These are phyloP conservation scores for Ophiorrhiza pumila DNA, from an alignment of 257 asterid species.

Conservation along the genomic window DNA sequence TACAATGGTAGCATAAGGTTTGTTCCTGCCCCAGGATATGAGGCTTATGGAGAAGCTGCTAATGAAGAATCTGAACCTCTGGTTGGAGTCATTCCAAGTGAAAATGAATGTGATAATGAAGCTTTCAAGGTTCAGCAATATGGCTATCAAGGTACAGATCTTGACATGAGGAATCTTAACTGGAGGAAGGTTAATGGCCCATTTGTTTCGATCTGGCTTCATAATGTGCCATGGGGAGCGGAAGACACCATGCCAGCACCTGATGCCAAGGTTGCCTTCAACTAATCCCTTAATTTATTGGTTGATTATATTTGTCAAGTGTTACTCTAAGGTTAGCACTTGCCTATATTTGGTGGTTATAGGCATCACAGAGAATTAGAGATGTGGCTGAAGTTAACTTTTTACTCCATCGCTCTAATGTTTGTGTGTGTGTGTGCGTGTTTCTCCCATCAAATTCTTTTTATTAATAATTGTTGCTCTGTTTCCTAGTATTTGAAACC, in stretches of 20 bases:
- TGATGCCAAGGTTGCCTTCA: slow-evolving; percentile 70
- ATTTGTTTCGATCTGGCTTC: slow-evolving; percentile 92
- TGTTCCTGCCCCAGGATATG: slow-evolving; percentile 72
- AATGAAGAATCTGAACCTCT: slow-evolving; percentile 33
- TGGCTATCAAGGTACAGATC: slow-evolving; percentile 67
- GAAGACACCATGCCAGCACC: slow-evolving; percentile 95
- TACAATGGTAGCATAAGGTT: slow-evolving; percentile 68
- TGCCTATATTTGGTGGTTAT: neutral
- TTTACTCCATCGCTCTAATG: too few species aligned
- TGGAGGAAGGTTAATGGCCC: slow-evolving; percentile 92
- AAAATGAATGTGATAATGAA: slow-evolving; percentile 21
- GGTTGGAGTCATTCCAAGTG: slow-evolving; percentile 32
- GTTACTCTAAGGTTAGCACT: neutral
- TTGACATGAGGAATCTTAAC: slow-evolving; percentile 50
- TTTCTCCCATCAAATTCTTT: neutral
- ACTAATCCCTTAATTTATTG: neutral
- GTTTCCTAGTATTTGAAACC: neutral
- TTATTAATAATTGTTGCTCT: neutral
- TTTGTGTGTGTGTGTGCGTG: too few species aligned
- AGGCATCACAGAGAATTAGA: neutral
- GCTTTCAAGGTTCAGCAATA: slow-evolving; percentile 16
- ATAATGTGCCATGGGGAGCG: slow-evolving; percentile 95
- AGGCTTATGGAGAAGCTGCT: slow-evolving; percentile 55
- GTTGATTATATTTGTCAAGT: neutral
- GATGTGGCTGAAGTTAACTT: neutral